Base-by-base conservation (phyloP, 495 filamentous ascomycete species). In the Mycothermus thermophilus region DNA sequence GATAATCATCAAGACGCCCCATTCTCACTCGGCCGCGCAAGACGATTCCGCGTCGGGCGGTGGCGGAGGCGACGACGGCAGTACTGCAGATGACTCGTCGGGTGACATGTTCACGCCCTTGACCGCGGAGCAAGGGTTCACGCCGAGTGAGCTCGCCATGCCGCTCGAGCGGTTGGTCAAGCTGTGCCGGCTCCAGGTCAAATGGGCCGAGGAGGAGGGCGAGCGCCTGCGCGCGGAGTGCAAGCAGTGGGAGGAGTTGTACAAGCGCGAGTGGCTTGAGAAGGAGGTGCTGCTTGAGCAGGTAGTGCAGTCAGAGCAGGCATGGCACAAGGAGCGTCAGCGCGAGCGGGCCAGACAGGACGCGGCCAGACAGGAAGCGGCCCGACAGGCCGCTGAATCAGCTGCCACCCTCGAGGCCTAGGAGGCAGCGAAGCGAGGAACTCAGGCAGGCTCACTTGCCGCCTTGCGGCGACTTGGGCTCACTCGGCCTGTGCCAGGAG, bases 261-360 rank as follows among this genome's bases (percentile, higher is more conserved):
- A 81, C 40, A 75, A 75, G 55, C 63, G 77, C 18, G 80, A 90
- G 41, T 96, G 85, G 83, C 55, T 73, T 2, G 78, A 79, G 53
- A 97, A 95, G 55, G 85, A 95, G 50, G 57, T 65, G 18, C 51
- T 77, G 13, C 52, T 75, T 4, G 63, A 70, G 35, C 70, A 70
- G 50, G 65, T 70, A 22, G 42, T 71, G 14, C 54, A 65, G 40
- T 63, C 49, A 41, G 74, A 78, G 46, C 47, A 69, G 33, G 60
- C 51, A 18, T 72, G 58, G 59, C 54, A 63, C 41, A 47, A 54
- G n/a, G n/a, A n/a, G n/a, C n/a, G n/a, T n/a, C n/a, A n/a, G 19
- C 47, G 66, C 28, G 55, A 64, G 11, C 43, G 58, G 37, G 54
- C 58, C 4, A n/a, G n/a, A n/a, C n/a, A n/a, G n/a, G n/a, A n/a